Evolutionary conservation across 176 grass and related monocot species (phyloP), one percentile per base, ranked within the genome.

Genomic region (Musa troglodytarum): DNA sequence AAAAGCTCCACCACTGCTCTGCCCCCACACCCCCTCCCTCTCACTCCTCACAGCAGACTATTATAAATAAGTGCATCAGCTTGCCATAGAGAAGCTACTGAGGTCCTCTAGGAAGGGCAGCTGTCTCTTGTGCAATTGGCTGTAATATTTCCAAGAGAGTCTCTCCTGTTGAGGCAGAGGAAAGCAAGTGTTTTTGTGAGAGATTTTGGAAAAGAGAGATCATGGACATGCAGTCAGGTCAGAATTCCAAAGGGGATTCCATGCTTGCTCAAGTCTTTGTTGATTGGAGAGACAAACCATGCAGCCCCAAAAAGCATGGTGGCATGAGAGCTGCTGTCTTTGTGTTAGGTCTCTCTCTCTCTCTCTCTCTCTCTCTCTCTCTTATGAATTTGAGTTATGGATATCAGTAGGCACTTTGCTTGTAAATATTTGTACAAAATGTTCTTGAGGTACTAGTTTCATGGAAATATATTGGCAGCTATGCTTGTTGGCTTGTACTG

Each of bases 281-380:
- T 75, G 90, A 93, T 89, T 90, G 94, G 90, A 91, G 80, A 51
- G 94, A 88, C 54, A 84, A 49, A 73, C 80, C 90, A 10, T 89
- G 86, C 76, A 83, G 50, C 66, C 62, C 85, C 65, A 82, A 29
- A 49, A 91, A 84, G 79, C 93, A 96, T 77, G 93, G 93, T 64
- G 85, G 87, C 93, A 96, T 92, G 93, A 92, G 76, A 87, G 93
- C 93, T 78, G 93, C 93, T 20, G 67, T 83, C 75, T 77, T 77
- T 66, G 75, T 77, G 9, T 65, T 77, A 77, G 75, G 75, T 77
- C 59, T 77, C 29, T 77, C 34, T 77, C 61, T 65, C 58, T 64
- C 57, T n/a, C n/a, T 63, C 34, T 63, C 57, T 51, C 34, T 21
- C 29, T 65, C 75, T 50, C 55, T 50, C 16, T 64, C 8, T 24